Conservation (phyloP, 768 basidiomycete species). For the Boletus sp. region DNA sequence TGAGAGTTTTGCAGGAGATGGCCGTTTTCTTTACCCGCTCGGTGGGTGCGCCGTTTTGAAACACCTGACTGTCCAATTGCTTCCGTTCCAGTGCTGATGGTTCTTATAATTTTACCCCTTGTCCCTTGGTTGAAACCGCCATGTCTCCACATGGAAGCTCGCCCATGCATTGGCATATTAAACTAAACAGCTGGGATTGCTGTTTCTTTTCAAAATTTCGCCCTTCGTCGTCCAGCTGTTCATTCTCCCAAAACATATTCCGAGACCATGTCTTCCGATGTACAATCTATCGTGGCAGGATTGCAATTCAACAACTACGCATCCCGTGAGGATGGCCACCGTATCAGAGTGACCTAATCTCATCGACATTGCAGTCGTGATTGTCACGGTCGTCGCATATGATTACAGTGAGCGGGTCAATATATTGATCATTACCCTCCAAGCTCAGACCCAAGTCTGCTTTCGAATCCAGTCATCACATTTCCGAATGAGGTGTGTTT, state of each 20-base stretch:
- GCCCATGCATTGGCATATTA: not conserved
- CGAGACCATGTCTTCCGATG: conserved; percentile 13
- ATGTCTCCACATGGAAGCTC: not conserved
- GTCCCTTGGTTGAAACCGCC: not conserved
- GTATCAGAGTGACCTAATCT: not conserved
- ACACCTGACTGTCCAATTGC: too few relatives aligned
- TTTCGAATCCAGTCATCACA: conserved; percentile 7
- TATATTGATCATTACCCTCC: not conserved
- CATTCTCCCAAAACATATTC: too few relatives aligned
- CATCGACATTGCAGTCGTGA: conserved; percentile 9
- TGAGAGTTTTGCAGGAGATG: too few relatives aligned
- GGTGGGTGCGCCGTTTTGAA: not conserved
- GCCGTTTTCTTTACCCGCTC: too few relatives aligned
- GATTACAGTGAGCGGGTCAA: conserved; percentile 17
- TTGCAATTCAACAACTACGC: conserved; percentile 11
- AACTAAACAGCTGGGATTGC: not conserved
- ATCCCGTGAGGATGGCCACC: not conserved
- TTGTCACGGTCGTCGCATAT: conserved; percentile 11
- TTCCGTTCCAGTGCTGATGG: not conserved
- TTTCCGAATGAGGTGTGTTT: conserved; percentile 16
- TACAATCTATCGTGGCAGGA: not conserved
- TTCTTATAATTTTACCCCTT: too few relatives aligned
- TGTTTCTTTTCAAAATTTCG: not conserved
- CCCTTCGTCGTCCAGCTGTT: not conserved
- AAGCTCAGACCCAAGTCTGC: not conserved